phyloP scores from a whole-genome alignment of 495 filamentous ascomycete genomes.

The Penicillium parvum region DNA sequence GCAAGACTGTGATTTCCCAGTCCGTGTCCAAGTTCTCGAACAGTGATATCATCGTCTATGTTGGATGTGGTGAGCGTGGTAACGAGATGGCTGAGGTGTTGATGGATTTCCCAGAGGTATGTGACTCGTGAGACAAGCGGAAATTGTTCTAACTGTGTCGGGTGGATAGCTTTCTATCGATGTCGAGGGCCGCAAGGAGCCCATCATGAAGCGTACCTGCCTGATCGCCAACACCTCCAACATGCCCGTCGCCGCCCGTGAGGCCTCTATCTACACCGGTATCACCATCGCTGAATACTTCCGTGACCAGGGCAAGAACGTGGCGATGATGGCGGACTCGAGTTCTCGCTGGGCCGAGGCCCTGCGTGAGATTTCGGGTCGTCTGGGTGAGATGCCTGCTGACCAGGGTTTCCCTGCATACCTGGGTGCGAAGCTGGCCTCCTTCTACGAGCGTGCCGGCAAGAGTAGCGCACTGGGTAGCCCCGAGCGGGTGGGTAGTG shows the following conservation, averaged over 20 bases:
- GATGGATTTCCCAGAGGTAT: slow-evolving; percentile 94
- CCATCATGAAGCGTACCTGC: slow-evolving; percentile 99
- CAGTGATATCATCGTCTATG: slow-evolving; percentile 97
- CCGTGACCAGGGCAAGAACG: slow-evolving; percentile 95
- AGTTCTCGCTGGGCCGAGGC: slow-evolving; percentile 98
- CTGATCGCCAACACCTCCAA: slow-evolving; percentile 99
- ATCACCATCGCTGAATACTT: slow-evolving; percentile 98
- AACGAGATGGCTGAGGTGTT: slow-evolving; percentile 99
- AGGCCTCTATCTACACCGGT: slow-evolving; percentile 98
- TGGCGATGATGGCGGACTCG: slow-evolving; percentile 99
- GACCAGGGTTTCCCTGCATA: slow-evolving; percentile 99
- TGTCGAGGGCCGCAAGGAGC: slow-evolving; percentile 86
- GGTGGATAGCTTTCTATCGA: slow-evolving; percentile 71
- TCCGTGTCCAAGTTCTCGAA: slow-evolving; percentile 99
- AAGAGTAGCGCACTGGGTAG: slow-evolving; percentile 80
- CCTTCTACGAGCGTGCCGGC: slow-evolving; percentile 98
- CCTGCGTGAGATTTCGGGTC: slow-evolving; percentile 96
- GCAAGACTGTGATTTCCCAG: slow-evolving; percentile 99
- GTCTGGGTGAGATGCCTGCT: slow-evolving; percentile 98
- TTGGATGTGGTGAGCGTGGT: slow-evolving; percentile 95
- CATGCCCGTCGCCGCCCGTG: slow-evolving; percentile 98
- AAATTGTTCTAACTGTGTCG: not conserved
- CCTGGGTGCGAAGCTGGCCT: slow-evolving; percentile 91
- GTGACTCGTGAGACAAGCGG: not conserved
- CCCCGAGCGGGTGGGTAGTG: slow-evolving; percentile 80